Conservation (phyloP, 257 asterid genomes). For the Paraleonurus japonicus region DNA sequence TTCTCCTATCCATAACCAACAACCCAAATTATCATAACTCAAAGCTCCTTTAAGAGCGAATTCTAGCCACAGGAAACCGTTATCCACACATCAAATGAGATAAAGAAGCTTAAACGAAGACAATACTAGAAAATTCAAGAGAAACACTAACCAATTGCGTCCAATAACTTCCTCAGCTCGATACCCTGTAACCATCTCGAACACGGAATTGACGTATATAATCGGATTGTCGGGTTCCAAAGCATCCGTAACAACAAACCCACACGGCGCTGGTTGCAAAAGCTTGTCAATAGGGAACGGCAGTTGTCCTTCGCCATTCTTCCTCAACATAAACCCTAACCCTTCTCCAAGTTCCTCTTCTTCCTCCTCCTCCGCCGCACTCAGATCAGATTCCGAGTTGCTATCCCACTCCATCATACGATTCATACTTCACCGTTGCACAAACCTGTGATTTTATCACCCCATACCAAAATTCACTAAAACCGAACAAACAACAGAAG, state of each 20-base stretch:
- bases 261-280: constrained; percentile 87
- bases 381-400: constrained; percentile 69
- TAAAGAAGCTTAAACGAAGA: background rate
- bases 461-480: constrained; percentile 30
- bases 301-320: constrained; percentile 46
- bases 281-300: constrained; percentile 77
- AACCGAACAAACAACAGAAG: background rate
- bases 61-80: background rate
- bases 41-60: background rate
- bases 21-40: background rate
- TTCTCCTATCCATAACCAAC: background rate
- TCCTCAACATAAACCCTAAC: constrained; percentile 66
- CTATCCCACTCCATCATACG: constrained; percentile 89
- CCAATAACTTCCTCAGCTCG: constrained; percentile 94
- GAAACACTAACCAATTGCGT: constrained; percentile 68
- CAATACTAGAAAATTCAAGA: constrained; percentile 4
- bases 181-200: constrained; percentile 88
- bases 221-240: constrained; percentile 83
- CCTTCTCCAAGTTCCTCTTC: constrained; percentile 42
- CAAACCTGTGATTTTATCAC: constrained; percentile 8
- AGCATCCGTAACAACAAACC: constrained; percentile 84
- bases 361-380: constrained; percentile 50
- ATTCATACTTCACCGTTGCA: background rate
- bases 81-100: constrained; percentile 10
- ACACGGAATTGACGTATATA: constrained; percentile 86